These are phyloP conservation scores for Xylaria digitata DNA, from an alignment of 2,329 filamentous ascomycete genomes.

Conservation along the genomic window DNA sequence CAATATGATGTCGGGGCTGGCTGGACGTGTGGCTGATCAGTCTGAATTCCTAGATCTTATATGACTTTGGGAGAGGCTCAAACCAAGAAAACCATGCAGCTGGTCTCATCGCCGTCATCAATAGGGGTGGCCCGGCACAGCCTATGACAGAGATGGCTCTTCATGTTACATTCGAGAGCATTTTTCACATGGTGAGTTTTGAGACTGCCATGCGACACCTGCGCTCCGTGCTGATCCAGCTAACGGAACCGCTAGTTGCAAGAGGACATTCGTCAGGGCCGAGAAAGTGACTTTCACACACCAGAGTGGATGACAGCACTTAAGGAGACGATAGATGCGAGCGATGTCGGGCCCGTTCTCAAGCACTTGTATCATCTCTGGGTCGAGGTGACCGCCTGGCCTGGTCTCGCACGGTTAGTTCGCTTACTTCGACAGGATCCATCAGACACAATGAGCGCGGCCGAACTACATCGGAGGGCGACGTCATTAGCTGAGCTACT, in stretches of 20 bases:
- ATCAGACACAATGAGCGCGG: conserved; percentile 42
- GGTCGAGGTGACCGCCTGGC: conserved; percentile 46
- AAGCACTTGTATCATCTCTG: conserved; percentile 44
- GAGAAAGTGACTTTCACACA: conserved; percentile 44
- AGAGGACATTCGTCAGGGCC: conserved; percentile 45
- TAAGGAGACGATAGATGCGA: conserved; percentile 40
- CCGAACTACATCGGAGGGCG: conserved; percentile 42
- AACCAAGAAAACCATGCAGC: conserved; percentile 48
- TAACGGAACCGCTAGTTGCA: conserved; percentile 43
- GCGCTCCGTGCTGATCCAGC: conserved; percentile 1
- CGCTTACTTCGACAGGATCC: conserved; percentile 39
- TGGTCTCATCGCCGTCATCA: conserved; percentile 46
- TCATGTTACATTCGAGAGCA: conserved; percentile 46
- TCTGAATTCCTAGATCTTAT: conserved; percentile 39
- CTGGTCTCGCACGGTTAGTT: conserved; percentile 43
- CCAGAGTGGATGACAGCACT: conserved; percentile 43
- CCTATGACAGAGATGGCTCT: conserved; percentile 44
- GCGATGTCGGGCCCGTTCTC: conserved; percentile 33
- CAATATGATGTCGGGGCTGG: background rate
- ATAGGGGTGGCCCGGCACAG: conserved; percentile 41
- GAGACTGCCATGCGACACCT: background rate
- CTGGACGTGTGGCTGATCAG: conserved; percentile 4
- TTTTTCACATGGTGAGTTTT: conserved; percentile 46
- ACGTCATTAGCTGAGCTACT: conserved; percentile 40
- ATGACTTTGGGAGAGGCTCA: conserved; percentile 45